Percentiles rank a stretch among this genome's conserved stretches.
Evolutionary conservation across 2,329 filamentous ascomycete genomes (phyloP).

Genomic region (Pseudogymnoascus sp.): DNA sequence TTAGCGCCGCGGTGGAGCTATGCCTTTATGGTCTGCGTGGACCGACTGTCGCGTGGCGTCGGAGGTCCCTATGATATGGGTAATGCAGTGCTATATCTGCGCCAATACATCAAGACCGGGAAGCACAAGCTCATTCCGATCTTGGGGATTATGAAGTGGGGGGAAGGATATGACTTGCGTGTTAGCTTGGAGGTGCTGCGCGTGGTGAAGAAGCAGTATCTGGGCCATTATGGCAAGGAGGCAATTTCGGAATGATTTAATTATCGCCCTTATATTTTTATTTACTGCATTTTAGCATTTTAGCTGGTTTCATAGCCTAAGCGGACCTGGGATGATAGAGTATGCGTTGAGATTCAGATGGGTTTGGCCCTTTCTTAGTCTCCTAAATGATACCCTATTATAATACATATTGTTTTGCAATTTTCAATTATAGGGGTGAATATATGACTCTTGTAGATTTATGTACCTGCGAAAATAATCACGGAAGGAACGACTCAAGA

Average conservation of each 20-base stretch:
- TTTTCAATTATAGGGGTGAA: background rate
- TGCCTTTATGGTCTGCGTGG: background rate
- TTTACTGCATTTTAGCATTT: background rate
- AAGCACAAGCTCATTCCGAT: background rate
- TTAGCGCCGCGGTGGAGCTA: background rate
- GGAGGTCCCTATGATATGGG: background rate
- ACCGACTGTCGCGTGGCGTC: background rate
- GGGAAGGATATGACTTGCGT: background rate
- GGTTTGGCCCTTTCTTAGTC: background rate
- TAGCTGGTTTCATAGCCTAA: background rate
- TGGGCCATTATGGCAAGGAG: background rate
- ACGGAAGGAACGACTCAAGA: background rate
- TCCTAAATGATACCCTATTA: background rate
- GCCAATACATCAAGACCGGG: background rate
- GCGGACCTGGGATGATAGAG: background rate
- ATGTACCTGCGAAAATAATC: background rate
- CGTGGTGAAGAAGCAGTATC: background rate
- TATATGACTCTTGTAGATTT: background rate
- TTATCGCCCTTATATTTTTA: background rate
- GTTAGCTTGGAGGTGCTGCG: background rate
- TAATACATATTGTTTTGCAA: background rate
- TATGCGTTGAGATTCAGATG: background rate
- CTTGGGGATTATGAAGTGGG: background rate
- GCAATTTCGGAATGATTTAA: slow-evolving; percentile 1
- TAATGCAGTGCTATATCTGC: background rate